These are phyloP conservation scores for Tetraselmis chui DNA, from an alignment of 139 green algal genomes.

Conservation along the genomic window DNA sequence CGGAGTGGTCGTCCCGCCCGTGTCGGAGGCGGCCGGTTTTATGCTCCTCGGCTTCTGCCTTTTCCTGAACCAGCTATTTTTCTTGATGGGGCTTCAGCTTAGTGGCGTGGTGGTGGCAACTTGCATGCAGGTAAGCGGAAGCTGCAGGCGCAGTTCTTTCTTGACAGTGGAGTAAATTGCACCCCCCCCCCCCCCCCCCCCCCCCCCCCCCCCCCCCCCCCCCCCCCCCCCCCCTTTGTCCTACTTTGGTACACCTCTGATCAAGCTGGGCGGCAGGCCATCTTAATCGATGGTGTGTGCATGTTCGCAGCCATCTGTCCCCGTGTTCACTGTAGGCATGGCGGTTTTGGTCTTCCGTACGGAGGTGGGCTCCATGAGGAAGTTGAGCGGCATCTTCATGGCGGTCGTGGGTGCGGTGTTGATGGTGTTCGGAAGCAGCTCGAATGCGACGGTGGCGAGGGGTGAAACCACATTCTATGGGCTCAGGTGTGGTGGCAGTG, in stretches of 20 bases:
- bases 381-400: conserved; percentile 38
- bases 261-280: too few relatives aligned
- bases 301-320: conserved; percentile 49
- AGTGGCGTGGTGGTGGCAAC: conserved; percentile 58
- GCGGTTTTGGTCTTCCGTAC: conserved; percentile 30
- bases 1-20: background rate
- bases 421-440: conserved; percentile 38
- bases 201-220: too few relatives aligned
- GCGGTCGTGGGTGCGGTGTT: conserved; percentile 42
- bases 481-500: too few relatives aligned
- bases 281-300: too few relatives aligned
- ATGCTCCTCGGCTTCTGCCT: conserved; percentile 31
- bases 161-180: too few relatives aligned
- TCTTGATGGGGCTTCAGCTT: conserved; percentile 60
- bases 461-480: background rate
- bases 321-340: conserved; percentile 64
- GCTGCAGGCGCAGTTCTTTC: too few relatives aligned
- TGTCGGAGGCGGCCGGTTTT: background rate
- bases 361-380: conserved; percentile 10
- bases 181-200: too few relatives aligned
- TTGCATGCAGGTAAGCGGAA: conserved; percentile 59
- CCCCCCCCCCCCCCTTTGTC: too few relatives aligned
- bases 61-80: conserved; percentile 60
- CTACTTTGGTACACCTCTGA: too few relatives aligned
- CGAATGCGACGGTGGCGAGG: background rate